A percentile compares a stretch with the other conserved stretches of the same genome.
These are phyloP conservation scores for Boletus sp. DNA, from an alignment of 768 basidiomycete genomes.

Conservation along the genomic window DNA sequence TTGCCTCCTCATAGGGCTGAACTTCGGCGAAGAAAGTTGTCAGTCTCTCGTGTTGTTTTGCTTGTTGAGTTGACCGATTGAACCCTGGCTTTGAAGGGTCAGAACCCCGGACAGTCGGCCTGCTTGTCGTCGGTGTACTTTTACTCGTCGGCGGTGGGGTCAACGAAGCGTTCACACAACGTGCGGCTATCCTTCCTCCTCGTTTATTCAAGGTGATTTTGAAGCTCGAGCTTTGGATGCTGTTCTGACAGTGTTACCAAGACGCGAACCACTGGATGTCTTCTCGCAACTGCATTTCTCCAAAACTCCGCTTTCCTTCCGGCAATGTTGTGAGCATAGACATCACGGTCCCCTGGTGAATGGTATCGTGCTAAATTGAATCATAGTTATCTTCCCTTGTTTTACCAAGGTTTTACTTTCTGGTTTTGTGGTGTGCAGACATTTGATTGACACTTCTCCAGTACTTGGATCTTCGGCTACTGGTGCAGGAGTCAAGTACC, in stretches of 20 bases:
- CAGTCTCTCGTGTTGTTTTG: conserved; percentile 20
- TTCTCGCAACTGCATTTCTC: conserved; percentile 55
- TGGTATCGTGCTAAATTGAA: not conserved
- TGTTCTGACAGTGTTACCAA: conserved; percentile 18
- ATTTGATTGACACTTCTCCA: not conserved
- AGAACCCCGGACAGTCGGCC: conserved; percentile 50
- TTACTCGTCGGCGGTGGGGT: conserved; percentile 48
- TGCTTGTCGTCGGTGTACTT: conserved; percentile 51
- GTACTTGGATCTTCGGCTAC: conserved; percentile 72
- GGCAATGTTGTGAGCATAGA: conserved; percentile 27
- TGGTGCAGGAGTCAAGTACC: conserved; percentile 59
- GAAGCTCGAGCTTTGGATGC: not conserved
- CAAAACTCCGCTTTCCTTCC: conserved; percentile 63
- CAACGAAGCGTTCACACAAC: conserved; percentile 58
- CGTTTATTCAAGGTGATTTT: conserved; percentile 62
- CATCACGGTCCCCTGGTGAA: not conserved
- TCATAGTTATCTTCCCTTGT: conserved; percentile 63
- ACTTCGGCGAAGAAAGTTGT: conserved; percentile 65
- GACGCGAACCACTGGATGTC: conserved; percentile 66
- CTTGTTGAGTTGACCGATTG: not conserved
- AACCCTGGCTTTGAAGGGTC: conserved; percentile 41
- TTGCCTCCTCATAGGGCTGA: conserved; percentile 69
- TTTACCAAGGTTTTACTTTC: conserved; percentile 48
- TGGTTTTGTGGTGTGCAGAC: not conserved
- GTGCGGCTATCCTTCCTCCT: conserved; percentile 70